Evolutionary conservation across 139 green algal species (phyloP), one percentile per base, ranked within the genome.

Genomic region (Chlorella sp.): DNA sequence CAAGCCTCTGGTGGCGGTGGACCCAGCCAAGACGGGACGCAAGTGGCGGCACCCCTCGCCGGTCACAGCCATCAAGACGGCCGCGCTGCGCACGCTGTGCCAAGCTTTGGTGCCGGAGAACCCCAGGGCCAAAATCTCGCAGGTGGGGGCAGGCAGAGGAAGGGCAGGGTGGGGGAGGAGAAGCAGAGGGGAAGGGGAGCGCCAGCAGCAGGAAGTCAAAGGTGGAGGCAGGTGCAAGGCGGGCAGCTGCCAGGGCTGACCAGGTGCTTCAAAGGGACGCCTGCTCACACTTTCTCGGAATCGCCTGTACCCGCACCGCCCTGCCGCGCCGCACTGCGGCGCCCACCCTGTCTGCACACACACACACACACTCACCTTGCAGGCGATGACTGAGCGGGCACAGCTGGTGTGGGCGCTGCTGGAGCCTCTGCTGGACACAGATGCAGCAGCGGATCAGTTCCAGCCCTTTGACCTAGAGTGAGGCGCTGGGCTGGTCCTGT

Each of bases 21-120:
- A 79, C 2, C 0, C 87, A 22, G 64, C 42, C 28, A 57, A 34
- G 32, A 69, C 87, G 1, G 87, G 87, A 0, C 78, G 79, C 22
- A 69, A 73, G 61, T 90, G 89, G 89, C 83, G 79, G 73, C 81
- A 84, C 32, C 90, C 87, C 78, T 89, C 89, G 15, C 37, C 85
- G 36, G 81, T 78, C 86, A 90, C 92, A 30, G 86, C 60, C 2
- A 85, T 95, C 42, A 97, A 97, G 87, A 77, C 76, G 21, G 88
- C 87, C 1, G 92, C 93, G 26, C 34, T 97, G 64, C 91, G 90
- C 15, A 95, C 94, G 1, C 79, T 96, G 61, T 89, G 85, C n/a
- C 88, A 95, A 73, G 64, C 81, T 21, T 86, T 95, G 42, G 88
- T 95, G 78, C 76, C 81, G 5, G 83, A 92, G 66, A 88, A 42